A percentile compares a stretch with the other conserved stretches of the same genome.
Evolutionary conservation across 2,329 filamentous ascomycete genomes (phyloP).

Genomic region (Sphaerostilbella broomeana): DNA sequence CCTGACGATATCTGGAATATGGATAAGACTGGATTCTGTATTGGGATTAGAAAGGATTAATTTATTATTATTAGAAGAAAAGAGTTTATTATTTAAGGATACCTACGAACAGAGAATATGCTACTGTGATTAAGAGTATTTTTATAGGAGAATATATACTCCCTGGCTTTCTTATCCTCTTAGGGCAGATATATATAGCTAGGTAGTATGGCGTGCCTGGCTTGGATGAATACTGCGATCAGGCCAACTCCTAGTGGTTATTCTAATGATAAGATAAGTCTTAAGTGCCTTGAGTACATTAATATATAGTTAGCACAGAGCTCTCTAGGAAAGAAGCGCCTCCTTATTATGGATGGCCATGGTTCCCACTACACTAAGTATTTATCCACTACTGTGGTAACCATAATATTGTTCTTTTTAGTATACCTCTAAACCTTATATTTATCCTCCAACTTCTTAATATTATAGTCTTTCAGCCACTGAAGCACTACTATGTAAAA

Average conservation of each 20-base stretch:
- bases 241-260: conserved; percentile 26
- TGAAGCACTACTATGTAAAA: conserved; percentile 12
- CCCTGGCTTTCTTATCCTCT: conserved; percentile 11
- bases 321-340: conserved; percentile 25
- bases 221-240: conserved; percentile 24
- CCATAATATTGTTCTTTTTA: conserved; percentile 28
- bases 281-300: conserved; percentile 32
- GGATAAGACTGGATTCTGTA: conserved; percentile 18
- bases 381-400: conserved; percentile 29
- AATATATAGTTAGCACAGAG: no score
- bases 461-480: conserved; percentile 8
- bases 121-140: conserved; percentile 9
- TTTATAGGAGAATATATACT: not conserved
- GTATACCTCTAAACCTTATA: not conserved
- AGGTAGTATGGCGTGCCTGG: conserved; percentile 17
- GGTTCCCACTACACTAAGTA: conserved; percentile 27
- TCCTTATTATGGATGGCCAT: conserved; percentile 34
- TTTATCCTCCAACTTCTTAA: conserved; percentile 10
- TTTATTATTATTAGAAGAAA: conserved; percentile 9
- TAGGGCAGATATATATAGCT: conserved; percentile 13
- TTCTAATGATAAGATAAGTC: conserved; percentile 28
- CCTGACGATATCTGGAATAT: conserved; percentile 13
- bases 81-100: conserved; percentile 5
- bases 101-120: conserved; percentile 5
- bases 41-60: conserved; percentile 10